phyloP scores from a whole-genome alignment of 2,329 filamentous ascomycete genomes.

The Penicillium brasilianum region DNA sequence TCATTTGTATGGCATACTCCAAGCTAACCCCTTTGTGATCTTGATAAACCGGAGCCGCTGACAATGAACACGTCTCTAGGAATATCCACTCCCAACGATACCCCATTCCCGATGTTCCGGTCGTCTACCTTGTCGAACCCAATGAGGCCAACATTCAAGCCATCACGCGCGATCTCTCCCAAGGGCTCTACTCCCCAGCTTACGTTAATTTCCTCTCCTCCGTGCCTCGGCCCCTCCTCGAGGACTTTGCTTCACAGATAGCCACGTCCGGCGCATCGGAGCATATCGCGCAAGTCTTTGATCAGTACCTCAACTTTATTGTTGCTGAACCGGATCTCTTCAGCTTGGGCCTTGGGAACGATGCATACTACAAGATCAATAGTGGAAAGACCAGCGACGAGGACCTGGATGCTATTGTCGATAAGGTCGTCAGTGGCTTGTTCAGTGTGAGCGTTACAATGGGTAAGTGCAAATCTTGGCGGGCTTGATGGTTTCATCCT shows the following conservation, averaged over 20 bases:
- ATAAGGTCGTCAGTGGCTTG: constrained; percentile 91
- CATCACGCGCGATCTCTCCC: constrained; percentile 84
- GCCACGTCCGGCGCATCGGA: constrained; percentile 84
- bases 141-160: constrained; percentile 77
- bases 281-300: constrained; percentile 87
- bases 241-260: constrained; percentile 92
- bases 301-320: constrained; percentile 97
- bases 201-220: constrained; percentile 98
- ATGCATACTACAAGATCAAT: constrained; percentile 96
- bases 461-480: constrained; percentile 61
- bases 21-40: constrained; percentile 4
- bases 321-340: constrained; percentile 95
- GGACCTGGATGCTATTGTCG: constrained; percentile 82
- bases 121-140: constrained; percentile 94
- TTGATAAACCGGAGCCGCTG: constrained; percentile 18
- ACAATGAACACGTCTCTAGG: constrained; percentile 52
- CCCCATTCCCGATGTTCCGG: constrained; percentile 93
- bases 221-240: constrained; percentile 83
- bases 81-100: constrained; percentile 82
- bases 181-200: constrained; percentile 86
- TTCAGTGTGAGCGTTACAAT: constrained; percentile 99
- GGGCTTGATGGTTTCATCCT: neutral
- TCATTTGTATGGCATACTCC: constrained; percentile 70
- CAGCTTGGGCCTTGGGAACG: constrained; percentile 88
- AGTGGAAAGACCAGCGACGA: constrained; percentile 89